phyloP scores from a whole-genome alignment of 345 rosid species.

The Kandelia obovata region DNA sequence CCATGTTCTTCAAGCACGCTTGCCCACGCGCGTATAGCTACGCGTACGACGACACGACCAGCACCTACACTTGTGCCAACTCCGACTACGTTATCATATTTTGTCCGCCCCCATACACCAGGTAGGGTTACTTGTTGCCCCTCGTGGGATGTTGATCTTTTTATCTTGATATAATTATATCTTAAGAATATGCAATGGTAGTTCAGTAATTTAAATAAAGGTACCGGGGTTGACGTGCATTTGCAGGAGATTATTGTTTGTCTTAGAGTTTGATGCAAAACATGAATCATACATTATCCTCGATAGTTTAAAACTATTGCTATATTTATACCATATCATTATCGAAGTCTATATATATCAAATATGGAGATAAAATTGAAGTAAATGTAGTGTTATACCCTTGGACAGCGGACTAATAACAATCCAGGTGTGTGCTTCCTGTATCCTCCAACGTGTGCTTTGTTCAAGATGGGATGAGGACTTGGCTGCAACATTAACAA shows the following conservation, averaged over 20 bases:
- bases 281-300: no score
- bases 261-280: no score
- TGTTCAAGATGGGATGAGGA: no score
- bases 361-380: no score
- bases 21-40: slow-evolving; percentile 94
- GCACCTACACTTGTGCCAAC: slow-evolving; percentile 74
- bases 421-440: no score
- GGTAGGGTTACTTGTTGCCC: slow-evolving; percentile 37
- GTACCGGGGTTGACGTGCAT: not conserved
- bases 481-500: no score
- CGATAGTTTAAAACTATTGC: no score
- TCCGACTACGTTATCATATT: slow-evolving; percentile 67
- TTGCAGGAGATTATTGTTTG: not conserved
- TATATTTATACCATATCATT: no score
- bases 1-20: slow-evolving; percentile 67
- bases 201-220: not conserved
- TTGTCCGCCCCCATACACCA: slow-evolving; percentile 85
- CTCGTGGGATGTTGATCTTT: not conserved
- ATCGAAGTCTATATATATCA: no score
- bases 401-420: no score
- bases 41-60: slow-evolving; percentile 84
- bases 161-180: not conserved
- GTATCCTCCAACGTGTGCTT: no score
- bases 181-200: not conserved
- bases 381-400: no score